phyloP scores from a whole-genome alignment of 805 yeast species.

The Wickerhamomyces subpelliculosus region DNA sequence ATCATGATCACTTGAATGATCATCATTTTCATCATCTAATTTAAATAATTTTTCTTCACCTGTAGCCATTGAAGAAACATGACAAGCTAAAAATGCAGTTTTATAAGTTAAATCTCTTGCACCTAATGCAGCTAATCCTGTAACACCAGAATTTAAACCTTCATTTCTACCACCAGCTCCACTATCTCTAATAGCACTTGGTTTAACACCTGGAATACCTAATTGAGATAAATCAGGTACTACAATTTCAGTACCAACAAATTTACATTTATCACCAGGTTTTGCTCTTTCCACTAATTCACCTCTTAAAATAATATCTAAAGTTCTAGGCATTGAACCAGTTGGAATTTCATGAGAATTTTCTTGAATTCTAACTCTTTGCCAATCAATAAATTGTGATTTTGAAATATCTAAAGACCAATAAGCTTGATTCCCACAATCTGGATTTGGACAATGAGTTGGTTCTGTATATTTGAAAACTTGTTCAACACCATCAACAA shows the following conservation, averaged over 20 bases:
- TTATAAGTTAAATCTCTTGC: constrained; percentile 91
- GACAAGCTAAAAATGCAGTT: constrained; percentile 86
- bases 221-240: constrained; percentile 91
- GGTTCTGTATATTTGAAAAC: constrained; percentile 93
- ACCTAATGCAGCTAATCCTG: constrained; percentile 81
- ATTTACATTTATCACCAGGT: constrained; percentile 93
- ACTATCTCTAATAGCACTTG: constrained; percentile 70
- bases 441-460: constrained; percentile 79
- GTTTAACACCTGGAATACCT: constrained; percentile 92
- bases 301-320: constrained; percentile 89
- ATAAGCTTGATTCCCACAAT: constrained; percentile 77
- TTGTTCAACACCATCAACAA: constrained; percentile 87
- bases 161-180: constrained; percentile 38
- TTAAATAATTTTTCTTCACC: constrained; percentile 27
- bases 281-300: constrained; percentile 93
- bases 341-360: constrained; percentile 96
- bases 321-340: constrained; percentile 96
- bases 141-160: constrained; percentile 75
- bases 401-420: constrained; percentile 83
- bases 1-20: constrained; percentile 43
- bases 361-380: constrained; percentile 89
- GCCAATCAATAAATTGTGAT: constrained; percentile 94
- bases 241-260: constrained; percentile 92
- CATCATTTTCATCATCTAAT: constrained; percentile 34
- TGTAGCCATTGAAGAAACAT: constrained; percentile 60